Evolutionary conservation across 2,329 filamentous ascomycete species (phyloP), one percentile per base, ranked within the genome.

Genomic region (Arthroderma uncinatum): DNA sequence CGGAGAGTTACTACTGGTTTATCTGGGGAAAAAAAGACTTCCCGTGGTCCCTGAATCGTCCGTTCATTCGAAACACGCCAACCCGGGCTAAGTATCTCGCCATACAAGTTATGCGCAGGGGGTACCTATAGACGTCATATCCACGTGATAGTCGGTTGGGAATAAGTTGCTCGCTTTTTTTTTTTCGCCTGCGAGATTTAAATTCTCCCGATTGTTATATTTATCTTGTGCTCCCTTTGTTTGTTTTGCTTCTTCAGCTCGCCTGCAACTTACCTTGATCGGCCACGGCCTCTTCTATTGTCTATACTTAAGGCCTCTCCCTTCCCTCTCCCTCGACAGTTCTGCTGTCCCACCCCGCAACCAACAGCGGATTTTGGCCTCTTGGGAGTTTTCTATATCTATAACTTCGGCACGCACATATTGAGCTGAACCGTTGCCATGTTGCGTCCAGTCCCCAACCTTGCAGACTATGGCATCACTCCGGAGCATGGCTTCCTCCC

Each of bases 401-500:
- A n/a, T n/a, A n/a, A n/a, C n/a, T n/a, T n/a, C n/a, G n/a, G n/a
- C n/a, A n/a, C n/a, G n/a, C n/a, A n/a, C n/a, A n/a, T n/a, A n/a
- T 6, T 30, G 25, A 19, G 14, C 5, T 16, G 25, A 30, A 50
- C 16, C 6, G 44, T 55, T 30, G 23, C 59, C 23, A 77, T 78
- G 75, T 65, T 77, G 55, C 73, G 74, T 59, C 74, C 75, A 4
- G 65, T 77, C 19, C 75, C 75, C 7, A 66, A 65, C 50, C 79
- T 88, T 58, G 79, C 82, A 70, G 85, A 94, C 72, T 95, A 94
- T 74, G 88, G 86, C 73, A 70, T 78, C 56, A 75, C 75, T 25
- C 67, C 73, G 9, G 65, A 83, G 58, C 83, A 89, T 74, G 93
- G 93, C 66, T 98, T 98, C 75, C 82, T 98, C 56, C 90, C 93